Evolutionary conservation across 352 stramenopile genomes (phyloP).

Genomic region (Phytophthora fragariaefolia): DNA sequence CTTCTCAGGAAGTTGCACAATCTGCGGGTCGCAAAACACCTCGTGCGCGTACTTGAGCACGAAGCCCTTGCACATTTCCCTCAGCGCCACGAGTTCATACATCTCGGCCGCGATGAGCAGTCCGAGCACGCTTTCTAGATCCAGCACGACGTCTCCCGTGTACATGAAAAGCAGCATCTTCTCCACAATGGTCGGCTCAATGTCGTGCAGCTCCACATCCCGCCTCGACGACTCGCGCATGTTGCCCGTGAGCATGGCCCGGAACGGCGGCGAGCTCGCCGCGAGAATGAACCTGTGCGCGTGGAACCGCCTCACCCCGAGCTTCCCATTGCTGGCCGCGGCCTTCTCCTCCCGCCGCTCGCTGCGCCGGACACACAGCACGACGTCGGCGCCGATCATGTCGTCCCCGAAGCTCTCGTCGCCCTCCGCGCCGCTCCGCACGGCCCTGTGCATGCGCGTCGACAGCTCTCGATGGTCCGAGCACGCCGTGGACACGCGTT

Average conservation of each 20-base stretch:
- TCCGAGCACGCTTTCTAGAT: constrained; percentile 75
- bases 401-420: constrained; percentile 55
- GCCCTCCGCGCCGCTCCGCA: constrained; percentile 31
- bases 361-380: constrained; percentile 57
- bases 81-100: constrained; percentile 81
- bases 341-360: constrained; percentile 17
- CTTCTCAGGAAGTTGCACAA: constrained; percentile 85
- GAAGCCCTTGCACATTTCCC: constrained; percentile 85
- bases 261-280: constrained; percentile 83
- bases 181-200: constrained; percentile 68
- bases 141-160: constrained; percentile 80
- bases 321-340: constrained; percentile 5
- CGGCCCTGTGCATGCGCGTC: constrained; percentile 58
- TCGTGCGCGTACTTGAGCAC: constrained; percentile 84
- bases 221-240: constrained; percentile 80
- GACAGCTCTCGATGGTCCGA: constrained; percentile 76
- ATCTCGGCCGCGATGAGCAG: constrained; percentile 84
- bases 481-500: constrained; percentile 52
- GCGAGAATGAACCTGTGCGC: constrained; percentile 86
- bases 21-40: constrained; percentile 77
- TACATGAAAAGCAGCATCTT: constrained; percentile 91
- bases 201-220: constrained; percentile 75
- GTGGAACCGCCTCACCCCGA: constrained; percentile 47
- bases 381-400: constrained; percentile 75
- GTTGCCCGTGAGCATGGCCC: constrained; percentile 81